A percentile compares a stretch with the other conserved stretches of the same genome.
These are phyloP conservation scores for Aspergillus aculeatinus DNA, from an alignment of 2,329 filamentous ascomycete genomes.

Conservation along the genomic window DNA sequence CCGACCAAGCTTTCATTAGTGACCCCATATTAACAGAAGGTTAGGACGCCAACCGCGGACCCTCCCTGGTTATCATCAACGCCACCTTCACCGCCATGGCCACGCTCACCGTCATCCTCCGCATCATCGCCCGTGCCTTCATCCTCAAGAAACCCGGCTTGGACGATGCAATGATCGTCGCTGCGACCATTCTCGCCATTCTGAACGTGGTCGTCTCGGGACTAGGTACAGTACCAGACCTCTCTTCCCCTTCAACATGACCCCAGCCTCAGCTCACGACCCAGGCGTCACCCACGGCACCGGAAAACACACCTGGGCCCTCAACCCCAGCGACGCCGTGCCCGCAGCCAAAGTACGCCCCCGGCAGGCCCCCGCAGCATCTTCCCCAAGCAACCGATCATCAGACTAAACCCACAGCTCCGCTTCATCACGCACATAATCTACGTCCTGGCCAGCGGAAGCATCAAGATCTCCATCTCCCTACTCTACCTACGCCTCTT, in stretches of 20 bases:
- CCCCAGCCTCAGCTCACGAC: neutral
- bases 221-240: neutral
- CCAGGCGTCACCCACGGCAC: neutral
- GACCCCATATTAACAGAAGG: too few species aligned
- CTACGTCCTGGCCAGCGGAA: conserved; percentile 2
- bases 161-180: neutral
- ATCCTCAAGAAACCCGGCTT: neutral
- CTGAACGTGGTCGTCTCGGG: neutral
- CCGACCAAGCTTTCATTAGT: too few species aligned
- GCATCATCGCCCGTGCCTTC: neutral
- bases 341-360: neutral
- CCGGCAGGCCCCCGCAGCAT: neutral
- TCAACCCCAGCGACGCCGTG: neutral
- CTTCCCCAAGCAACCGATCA: neutral
- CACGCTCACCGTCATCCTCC: neutral
- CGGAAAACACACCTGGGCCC: neutral
- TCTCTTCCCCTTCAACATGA: too few species aligned
- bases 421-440: conserved; percentile 4
- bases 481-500: conserved; percentile 9
- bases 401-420: neutral
- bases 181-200: neutral
- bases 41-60: neutral
- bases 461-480: conserved; percentile 12
- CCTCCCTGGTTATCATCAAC: neutral
- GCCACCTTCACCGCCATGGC: neutral